Conservation (phyloP, 202 grass and related monocot species). For the Zoysia matrella region DNA sequence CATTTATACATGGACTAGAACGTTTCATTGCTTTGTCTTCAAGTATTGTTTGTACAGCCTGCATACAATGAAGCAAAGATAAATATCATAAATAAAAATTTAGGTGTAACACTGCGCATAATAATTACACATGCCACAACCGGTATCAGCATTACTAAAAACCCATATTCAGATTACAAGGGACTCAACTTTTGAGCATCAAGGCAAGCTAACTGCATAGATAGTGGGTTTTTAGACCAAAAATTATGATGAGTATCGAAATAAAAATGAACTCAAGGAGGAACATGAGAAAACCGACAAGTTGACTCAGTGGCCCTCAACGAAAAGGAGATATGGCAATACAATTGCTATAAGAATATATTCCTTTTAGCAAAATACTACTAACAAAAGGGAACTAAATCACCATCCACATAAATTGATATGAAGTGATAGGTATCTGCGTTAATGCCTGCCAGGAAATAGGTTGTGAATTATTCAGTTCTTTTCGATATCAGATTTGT, state of each 20-base stretch:
- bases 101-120: not conserved
- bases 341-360: conserved; percentile 27
- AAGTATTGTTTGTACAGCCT: conserved; percentile 70
- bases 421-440: not conserved
- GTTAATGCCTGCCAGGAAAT: not conserved
- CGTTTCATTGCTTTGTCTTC: conserved; percentile 48
- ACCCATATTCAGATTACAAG: not conserved
- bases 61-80: not conserved
- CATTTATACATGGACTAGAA: conserved; percentile 50
- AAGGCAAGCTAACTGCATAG: not conserved
- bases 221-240: not conserved
- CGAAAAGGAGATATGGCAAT: conserved; percentile 18
- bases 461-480: not conserved
- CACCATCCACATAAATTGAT: conserved; percentile 24
- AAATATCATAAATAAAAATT: not conserved
- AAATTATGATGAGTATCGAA: not conserved
- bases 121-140: not conserved
- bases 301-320: conserved; percentile 4
- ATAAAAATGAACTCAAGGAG: not conserved
- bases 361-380: not conserved
- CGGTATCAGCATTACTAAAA: not conserved
- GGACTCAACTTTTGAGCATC: not conserved
- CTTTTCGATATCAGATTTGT: conserved; percentile 2
- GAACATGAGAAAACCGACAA: not conserved
- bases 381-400: not conserved